Evolutionary conservation across 108 stramenopile species (phyloP).

Genomic region (Stephanodiscus minutulus): DNA sequence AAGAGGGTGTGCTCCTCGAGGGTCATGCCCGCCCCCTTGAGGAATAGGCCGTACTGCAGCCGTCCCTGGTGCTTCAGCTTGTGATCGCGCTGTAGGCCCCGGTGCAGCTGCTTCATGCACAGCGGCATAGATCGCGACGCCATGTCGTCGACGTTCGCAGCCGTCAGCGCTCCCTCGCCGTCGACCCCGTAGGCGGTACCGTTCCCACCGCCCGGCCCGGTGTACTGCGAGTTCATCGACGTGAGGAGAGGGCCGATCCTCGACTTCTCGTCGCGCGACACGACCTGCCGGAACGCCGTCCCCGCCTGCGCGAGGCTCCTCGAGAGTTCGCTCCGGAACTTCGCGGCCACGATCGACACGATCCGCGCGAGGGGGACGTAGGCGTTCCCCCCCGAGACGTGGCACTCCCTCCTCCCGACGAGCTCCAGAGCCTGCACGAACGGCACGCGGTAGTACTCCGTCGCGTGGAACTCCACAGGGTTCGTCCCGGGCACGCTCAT

Average conservation of each 20-base stretch:
- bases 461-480: slow-evolving; percentile 46
- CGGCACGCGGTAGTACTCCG: slow-evolving; percentile 87
- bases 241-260: slow-evolving; percentile 81
- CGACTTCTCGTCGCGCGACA: slow-evolving; percentile 42
- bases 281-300: slow-evolving; percentile 34
- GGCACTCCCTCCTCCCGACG: slow-evolving; percentile 79
- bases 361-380: slow-evolving; percentile 89
- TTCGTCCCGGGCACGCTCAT: slow-evolving; percentile 40
- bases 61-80: slow-evolving; percentile 96
- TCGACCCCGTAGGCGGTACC: slow-evolving; percentile 28
- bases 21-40: slow-evolving; percentile 93
- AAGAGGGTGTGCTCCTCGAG: slow-evolving; percentile 93
- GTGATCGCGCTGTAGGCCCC: slow-evolving; percentile 78
- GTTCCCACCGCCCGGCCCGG: slow-evolving; percentile 55
- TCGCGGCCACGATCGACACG: slow-evolving; percentile 72
- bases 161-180: slow-evolving; percentile 48
- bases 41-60: slow-evolving; percentile 96
- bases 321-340: slow-evolving; percentile 78
- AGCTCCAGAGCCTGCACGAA: slow-evolving; percentile 91
- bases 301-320: slow-evolving; percentile 73
- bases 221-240: slow-evolving; percentile 84
- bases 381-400: slow-evolving; percentile 81
- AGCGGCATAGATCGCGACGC: slow-evolving; percentile 88
- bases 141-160: slow-evolving; percentile 68
- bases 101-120: slow-evolving; percentile 93